A percentile compares a stretch with the other conserved stretches of the same genome.
Conservation (phyloP, 1,284 basidiomycete species). For the Mrakiaceae sp. region DNA sequence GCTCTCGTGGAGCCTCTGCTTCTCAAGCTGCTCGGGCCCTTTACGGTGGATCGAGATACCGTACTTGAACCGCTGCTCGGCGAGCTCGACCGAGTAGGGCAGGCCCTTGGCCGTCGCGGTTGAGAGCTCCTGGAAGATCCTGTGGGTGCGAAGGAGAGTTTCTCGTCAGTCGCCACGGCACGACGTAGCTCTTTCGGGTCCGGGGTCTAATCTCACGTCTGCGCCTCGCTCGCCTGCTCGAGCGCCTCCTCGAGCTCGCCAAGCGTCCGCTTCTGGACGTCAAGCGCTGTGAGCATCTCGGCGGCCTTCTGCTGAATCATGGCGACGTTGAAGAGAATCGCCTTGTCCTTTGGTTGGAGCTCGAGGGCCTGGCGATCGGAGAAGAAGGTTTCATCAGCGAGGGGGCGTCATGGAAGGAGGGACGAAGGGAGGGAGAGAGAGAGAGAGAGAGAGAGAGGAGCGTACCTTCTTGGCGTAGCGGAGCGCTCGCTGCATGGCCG, state of each 20-base stretch:
- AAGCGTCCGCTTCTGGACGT: constrained; percentile 60
- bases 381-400: neutral
- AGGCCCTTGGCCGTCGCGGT: constrained; percentile 55
- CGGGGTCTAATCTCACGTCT: constrained; percentile 47
- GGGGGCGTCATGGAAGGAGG: neutral
- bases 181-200: too few relatives aligned
- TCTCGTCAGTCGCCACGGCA: too few relatives aligned
- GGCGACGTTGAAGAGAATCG: constrained; percentile 82
- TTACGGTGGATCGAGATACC: constrained; percentile 70
- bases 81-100: constrained; percentile 76
- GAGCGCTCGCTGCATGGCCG: constrained; percentile 65
- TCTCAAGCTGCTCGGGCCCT: constrained; percentile 61
- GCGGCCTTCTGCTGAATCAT: constrained; percentile 93
- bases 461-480: constrained; percentile 62
- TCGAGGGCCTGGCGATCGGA: constrained; percentile 52
- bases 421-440: neutral
- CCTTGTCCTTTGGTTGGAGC: constrained; percentile 71
- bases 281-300: constrained; percentile 67
- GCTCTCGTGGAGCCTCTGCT: constrained; percentile 62
- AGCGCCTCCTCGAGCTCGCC: constrained; percentile 67
- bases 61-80: constrained; percentile 76
- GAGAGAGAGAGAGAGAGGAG: neutral
- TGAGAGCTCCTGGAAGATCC: constrained; percentile 70
- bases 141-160: constrained; percentile 27
- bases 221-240: constrained; percentile 72